Percentiles rank a stretch among this genome's conserved stretches.
phyloP scores from a whole-genome alignment of 2,329 filamentous ascomycete species.

The Myriosclerotinia scirpicola region DNA sequence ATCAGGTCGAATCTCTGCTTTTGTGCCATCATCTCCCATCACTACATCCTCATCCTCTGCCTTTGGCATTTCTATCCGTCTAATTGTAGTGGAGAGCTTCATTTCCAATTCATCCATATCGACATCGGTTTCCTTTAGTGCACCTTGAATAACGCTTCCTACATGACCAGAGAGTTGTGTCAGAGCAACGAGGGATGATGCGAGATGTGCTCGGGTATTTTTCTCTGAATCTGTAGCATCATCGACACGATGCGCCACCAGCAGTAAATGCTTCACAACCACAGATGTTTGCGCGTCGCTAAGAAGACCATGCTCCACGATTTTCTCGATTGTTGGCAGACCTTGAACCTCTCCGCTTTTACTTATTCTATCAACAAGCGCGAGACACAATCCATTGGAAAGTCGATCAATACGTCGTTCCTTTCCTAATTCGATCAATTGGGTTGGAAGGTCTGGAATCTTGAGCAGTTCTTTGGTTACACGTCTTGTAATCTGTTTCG shows the following conservation, averaged over 20 bases:
- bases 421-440: slow-evolving; percentile 60
- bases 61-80: slow-evolving; percentile 54
- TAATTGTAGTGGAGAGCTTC: slow-evolving; percentile 69
- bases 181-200: slow-evolving; percentile 65
- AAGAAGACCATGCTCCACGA: slow-evolving; percentile 60
- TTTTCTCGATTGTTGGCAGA: slow-evolving; percentile 59
- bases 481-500: slow-evolving; percentile 65
- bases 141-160: slow-evolving; percentile 64
- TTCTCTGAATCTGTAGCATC: slow-evolving; percentile 55
- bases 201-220: slow-evolving; percentile 61
- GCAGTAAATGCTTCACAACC: slow-evolving; percentile 63
- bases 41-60: slow-evolving; percentile 54
- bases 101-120: slow-evolving; percentile 75
- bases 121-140: slow-evolving; percentile 65
- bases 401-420: slow-evolving; percentile 70
- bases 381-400: slow-evolving; percentile 68
- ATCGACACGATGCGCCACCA: slow-evolving; percentile 58
- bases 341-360: slow-evolving; percentile 59
- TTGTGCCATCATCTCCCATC: slow-evolving; percentile 47
- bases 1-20: slow-evolving; percentile 37
- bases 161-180: slow-evolving; percentile 58
- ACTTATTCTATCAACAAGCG: slow-evolving; percentile 59
- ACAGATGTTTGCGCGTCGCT: slow-evolving; percentile 63
- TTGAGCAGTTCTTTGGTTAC: slow-evolving; percentile 69
- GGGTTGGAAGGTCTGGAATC: slow-evolving; percentile 57